Conservation (phyloP, 306 rosid species). For the Luffa aegyptiaca region DNA sequence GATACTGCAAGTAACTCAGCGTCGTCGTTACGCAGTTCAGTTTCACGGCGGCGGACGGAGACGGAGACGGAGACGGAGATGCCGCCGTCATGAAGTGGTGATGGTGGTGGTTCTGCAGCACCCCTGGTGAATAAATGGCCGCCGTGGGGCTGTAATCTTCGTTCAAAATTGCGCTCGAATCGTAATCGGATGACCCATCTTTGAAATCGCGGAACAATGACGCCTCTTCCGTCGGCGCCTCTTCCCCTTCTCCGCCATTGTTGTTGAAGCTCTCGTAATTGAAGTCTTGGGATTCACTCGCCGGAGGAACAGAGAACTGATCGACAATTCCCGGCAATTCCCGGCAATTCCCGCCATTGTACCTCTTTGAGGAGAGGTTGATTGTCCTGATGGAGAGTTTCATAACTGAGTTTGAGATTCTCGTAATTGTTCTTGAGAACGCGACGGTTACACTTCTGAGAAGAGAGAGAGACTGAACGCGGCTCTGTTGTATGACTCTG, state of each 20-base stretch:
- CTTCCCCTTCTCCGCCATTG: slow-evolving; percentile 6
- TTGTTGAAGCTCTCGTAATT: slow-evolving; percentile 27
- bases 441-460: too few species aligned
- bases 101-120: background rate
- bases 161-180: slow-evolving; percentile 74
- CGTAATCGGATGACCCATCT: background rate
- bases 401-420: too few species aligned
- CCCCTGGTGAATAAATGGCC: slow-evolving; percentile 34
- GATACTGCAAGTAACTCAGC: slow-evolving; percentile 45
- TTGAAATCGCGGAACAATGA: slow-evolving; percentile 9
- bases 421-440: too few species aligned
- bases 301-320: too few species aligned
- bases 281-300: slow-evolving; percentile 17
- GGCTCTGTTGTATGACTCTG: too few species aligned
- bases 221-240: slow-evolving; percentile 3
- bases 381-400: too few species aligned
- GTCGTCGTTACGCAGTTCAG: slow-evolving; percentile 32
- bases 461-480: too few species aligned
- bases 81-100: background rate
- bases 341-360: too few species aligned
- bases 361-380: too few species aligned
- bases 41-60: slow-evolving; percentile 26
- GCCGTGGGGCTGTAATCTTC: slow-evolving; percentile 44
- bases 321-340: too few species aligned
- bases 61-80: slow-evolving; percentile 21